Conservation (phyloP, 768 basidiomycete genomes). For the Lepiota subincarnata region DNA sequence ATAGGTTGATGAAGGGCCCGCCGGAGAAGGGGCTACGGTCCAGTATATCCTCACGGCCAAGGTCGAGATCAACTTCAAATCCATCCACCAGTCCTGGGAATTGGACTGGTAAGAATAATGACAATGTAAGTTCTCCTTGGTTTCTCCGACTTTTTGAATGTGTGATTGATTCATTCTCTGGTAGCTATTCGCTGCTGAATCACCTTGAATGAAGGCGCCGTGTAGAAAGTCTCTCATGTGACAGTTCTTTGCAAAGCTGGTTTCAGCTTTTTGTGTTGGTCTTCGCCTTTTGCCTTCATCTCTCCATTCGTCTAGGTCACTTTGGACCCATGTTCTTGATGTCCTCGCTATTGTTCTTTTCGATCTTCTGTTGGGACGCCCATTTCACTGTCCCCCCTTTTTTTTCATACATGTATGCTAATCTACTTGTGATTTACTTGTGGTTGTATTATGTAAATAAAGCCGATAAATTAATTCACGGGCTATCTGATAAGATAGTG, state of each 20-base stretch:
- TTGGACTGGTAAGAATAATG: conserved; percentile 5
- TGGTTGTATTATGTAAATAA: too few species aligned
- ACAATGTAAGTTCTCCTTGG: conserved; percentile 22
- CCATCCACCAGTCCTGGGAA: neutral
- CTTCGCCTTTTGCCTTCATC: neutral
- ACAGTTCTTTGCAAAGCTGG: too few species aligned
- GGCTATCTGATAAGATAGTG: too few species aligned
- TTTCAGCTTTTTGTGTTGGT: too few species aligned
- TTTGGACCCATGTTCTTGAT: too few species aligned
- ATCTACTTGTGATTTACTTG: too few species aligned
- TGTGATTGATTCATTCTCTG: neutral
- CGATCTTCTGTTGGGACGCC: too few species aligned
- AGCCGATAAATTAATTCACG: too few species aligned
- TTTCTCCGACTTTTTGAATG: neutral
- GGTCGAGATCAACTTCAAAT: conserved; percentile 15
- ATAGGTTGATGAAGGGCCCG: neutral
- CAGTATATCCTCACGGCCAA: neutral
- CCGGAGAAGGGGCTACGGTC: neutral
- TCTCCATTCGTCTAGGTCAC: neutral
- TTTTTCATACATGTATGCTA: too few species aligned
- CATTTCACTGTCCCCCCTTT: too few species aligned
- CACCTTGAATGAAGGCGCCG: conserved; percentile 22
- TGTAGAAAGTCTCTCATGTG: too few species aligned
- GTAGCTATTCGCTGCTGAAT: conserved; percentile 40
- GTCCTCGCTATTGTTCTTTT: too few species aligned